Conservation (phyloP, 352 stramenopile genomes). For the Phytophthora ohioensis region DNA sequence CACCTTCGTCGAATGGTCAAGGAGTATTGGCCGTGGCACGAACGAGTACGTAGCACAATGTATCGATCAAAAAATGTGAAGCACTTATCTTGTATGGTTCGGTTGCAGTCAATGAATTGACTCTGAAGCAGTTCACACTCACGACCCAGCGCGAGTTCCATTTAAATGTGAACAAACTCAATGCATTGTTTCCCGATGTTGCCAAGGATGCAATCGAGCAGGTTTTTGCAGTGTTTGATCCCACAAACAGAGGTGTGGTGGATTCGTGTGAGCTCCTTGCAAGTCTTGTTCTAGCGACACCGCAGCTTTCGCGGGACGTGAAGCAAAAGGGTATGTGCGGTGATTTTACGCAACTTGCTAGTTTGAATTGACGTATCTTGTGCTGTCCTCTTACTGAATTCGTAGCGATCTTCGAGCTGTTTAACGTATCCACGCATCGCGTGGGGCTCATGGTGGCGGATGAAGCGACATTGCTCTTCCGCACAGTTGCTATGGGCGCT, state of each 20-base stretch:
- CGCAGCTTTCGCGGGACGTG: constrained; percentile 24
- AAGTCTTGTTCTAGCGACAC: constrained; percentile 27
- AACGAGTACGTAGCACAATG: constrained; percentile 21
- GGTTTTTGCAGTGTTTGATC: constrained; percentile 31
- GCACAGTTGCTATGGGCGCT: constrained; percentile 21
- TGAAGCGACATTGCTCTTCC: constrained; percentile 44
- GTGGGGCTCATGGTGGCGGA: constrained; percentile 38
- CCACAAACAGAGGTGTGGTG: constrained; percentile 4
- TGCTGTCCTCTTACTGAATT: not conserved
- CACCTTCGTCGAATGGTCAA: constrained; percentile 2
- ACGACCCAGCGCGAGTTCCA: constrained; percentile 25
- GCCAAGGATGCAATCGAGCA: constrained; percentile 6
- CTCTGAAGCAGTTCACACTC: constrained; percentile 12
- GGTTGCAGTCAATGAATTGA: constrained; percentile 21
- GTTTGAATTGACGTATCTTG: not conserved
- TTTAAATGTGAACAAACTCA: constrained; percentile 10
- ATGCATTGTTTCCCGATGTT: constrained; percentile 15
- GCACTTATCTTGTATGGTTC: not conserved
- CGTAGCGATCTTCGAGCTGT: constrained; percentile 43
- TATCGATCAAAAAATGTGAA: not conserved
- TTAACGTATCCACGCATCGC: constrained; percentile 46
- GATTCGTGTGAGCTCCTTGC: constrained; percentile 38
- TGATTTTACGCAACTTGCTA: not conserved
- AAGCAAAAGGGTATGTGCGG: constrained; percentile 32
- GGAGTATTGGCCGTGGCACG: constrained; percentile 14